These are phyloP conservation scores for Takashimella tepidaria DNA, from an alignment of 1,284 basidiomycete genomes.

Conservation along the genomic window DNA sequence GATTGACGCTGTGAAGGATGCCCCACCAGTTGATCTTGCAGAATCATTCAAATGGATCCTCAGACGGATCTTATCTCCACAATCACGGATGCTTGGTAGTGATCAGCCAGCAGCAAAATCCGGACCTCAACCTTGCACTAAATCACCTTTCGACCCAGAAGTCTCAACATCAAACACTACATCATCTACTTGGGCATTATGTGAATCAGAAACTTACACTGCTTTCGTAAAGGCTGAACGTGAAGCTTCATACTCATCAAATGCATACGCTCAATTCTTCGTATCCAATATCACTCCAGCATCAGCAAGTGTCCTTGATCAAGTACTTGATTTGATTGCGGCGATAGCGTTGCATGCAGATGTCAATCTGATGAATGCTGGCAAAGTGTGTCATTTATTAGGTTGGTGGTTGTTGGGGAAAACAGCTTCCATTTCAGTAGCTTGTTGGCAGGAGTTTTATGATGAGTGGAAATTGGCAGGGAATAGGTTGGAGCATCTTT, in stretches of 20 bases:
- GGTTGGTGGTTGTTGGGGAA: conserved; percentile 37
- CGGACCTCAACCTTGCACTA: no score
- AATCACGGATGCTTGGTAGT: no score
- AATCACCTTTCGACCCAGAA: not conserved
- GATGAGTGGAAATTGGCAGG: conserved; percentile 31
- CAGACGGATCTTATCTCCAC: conserved; percentile 17
- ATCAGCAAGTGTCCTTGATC: conserved; percentile 18
- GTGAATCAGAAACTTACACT: conserved; percentile 14
- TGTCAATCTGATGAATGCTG: conserved; percentile 27
- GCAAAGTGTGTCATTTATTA: conserved; percentile 26
- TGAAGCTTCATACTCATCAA: conserved; percentile 31
- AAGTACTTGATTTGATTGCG: conserved; percentile 34
- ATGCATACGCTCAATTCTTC: conserved; percentile 28
- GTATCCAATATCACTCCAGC: conserved; percentile 13
- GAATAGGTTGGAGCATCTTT: conserved; percentile 32
- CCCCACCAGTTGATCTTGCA: conserved; percentile 23
- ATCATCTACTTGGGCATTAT: not conserved
- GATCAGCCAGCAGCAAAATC: no score
- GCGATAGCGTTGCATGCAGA: conserved; percentile 32
- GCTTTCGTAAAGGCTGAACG: conserved; percentile 35
- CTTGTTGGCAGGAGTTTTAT: conserved; percentile 31
- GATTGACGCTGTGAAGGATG: conserved; percentile 11
- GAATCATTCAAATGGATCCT: conserved; percentile 30
- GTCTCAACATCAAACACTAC: not conserved
- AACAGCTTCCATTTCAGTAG: not conserved